A percentile compares a stretch with the other conserved stretches of the same genome.
Evolutionary conservation across 2,329 filamentous ascomycete species (phyloP).

Genomic region (Diplocarpon mali): DNA sequence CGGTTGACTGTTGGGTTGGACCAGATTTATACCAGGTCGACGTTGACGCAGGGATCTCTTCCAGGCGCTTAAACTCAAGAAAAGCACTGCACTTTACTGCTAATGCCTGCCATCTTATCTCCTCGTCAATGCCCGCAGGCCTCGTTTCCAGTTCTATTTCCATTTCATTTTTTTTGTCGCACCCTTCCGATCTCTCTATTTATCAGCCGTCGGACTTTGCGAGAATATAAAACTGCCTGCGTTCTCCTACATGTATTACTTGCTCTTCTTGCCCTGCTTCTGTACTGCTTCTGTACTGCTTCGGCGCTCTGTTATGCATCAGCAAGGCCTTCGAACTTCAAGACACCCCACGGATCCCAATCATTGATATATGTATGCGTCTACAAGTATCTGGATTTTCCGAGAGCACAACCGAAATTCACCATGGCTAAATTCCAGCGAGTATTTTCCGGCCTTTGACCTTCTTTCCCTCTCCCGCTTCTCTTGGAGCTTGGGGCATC

Average conservation of each 20-base stretch:
- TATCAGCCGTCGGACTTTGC: background rate
- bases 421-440: conserved; percentile 32
- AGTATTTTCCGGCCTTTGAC: too few species aligned
- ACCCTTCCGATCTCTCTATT: background rate
- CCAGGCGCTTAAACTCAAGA: too few species aligned
- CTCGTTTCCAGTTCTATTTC: background rate
- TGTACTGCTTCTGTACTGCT: background rate
- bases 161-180: background rate
- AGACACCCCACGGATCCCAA: background rate
- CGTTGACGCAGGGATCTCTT: too few species aligned
- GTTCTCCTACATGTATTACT: background rate
- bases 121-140: too few species aligned
- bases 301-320: background rate
- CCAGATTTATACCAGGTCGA: too few species aligned
- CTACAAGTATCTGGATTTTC: background rate
- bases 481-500: too few species aligned
- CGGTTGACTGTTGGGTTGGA: too few species aligned
- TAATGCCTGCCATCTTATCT: too few species aligned
- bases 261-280: conserved; percentile 1
- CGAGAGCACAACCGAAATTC: conserved; percentile 1
- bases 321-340: conserved; percentile 3
- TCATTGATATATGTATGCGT: background rate
- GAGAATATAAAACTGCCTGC: too few species aligned
- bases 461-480: too few species aligned
- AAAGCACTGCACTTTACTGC: too few species aligned